These are phyloP conservation scores for Suillus subaureus DNA, from an alignment of 768 basidiomycete genomes.

Conservation along the genomic window DNA sequence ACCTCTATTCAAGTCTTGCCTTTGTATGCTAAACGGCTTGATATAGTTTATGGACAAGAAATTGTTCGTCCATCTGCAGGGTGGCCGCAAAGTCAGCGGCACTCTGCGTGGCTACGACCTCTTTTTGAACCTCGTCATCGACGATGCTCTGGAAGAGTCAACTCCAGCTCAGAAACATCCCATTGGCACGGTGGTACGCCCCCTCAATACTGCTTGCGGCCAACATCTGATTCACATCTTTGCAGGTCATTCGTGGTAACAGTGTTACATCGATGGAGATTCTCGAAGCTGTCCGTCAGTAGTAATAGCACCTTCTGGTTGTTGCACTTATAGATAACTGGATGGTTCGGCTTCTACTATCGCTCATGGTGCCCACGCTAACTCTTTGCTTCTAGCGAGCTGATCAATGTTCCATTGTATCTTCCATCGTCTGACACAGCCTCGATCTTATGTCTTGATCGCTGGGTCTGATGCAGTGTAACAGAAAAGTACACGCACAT, in stretches of 20 bases:
- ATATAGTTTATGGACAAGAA: conserved; percentile 98
- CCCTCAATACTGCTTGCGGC: neutral
- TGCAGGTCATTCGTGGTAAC: conserved; percentile 93
- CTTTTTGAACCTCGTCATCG: conserved; percentile 97
- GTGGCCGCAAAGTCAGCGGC: conserved; percentile 94
- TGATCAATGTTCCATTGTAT: neutral
- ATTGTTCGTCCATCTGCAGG: conserved; percentile 91
- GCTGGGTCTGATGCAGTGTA: neutral
- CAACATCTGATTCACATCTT: neutral
- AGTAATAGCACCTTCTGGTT: neutral
- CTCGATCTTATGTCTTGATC: neutral
- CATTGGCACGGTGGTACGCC: conserved; percentile 88
- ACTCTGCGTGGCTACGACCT: conserved; percentile 96
- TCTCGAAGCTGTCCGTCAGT: conserved; percentile 59
- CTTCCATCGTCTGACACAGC: neutral
- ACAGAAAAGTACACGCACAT: conserved; percentile 1
- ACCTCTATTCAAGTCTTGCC: conserved; percentile 9
- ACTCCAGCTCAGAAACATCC: conserved; percentile 87
- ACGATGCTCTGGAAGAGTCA: conserved; percentile 92
- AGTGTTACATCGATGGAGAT: conserved; percentile 96
- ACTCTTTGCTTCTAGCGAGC: neutral
- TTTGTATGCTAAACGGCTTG: neutral
- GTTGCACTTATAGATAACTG: conserved; percentile 14
- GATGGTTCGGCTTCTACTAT: neutral
- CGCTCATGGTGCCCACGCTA: neutral